Conservation (phyloP, 768 basidiomycete genomes). For the Kockovaella imperatae region DNA sequence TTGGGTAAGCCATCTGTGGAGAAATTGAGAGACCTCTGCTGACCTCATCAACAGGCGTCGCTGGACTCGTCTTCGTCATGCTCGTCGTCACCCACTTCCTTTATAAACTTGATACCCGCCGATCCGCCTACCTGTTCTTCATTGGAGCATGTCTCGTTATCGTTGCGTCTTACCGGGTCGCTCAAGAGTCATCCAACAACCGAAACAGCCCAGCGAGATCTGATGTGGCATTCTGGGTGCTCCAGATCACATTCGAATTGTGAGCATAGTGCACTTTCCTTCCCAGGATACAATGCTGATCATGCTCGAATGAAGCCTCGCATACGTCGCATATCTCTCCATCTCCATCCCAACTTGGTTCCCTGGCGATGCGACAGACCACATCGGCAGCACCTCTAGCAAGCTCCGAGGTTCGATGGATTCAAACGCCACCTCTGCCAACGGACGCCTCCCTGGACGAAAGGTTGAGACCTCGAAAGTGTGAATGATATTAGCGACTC, state of each 20-base stretch:
- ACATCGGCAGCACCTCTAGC: too few species aligned
- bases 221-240: conserved; percentile 11
- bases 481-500: too few species aligned
- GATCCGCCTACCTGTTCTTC: conserved; percentile 4
- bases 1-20: conserved; percentile 4
- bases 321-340: conserved; percentile 1
- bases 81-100: conserved; percentile 5
- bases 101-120: conserved; percentile 3
- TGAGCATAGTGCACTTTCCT: too few species aligned
- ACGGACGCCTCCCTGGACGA: too few species aligned
- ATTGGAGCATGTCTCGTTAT: conserved; percentile 2
- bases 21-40: neutral
- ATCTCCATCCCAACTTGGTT: conserved; percentile 12
- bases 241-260: conserved; percentile 16
- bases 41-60: neutral
- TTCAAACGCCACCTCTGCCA: too few species aligned
- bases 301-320: conserved; percentile 6
- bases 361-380: too few species aligned
- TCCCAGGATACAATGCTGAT: too few species aligned
- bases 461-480: too few species aligned
- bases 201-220: neutral
- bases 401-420: too few species aligned
- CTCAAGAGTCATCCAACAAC: neutral
- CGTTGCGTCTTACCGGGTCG: conserved; percentile 6
- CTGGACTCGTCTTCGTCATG: conserved; percentile 3